A percentile compares a stretch with the other conserved stretches of the same genome.
Conservation (phyloP, 2,329 filamentous ascomycete species). For the Exophiala viscosa region DNA sequence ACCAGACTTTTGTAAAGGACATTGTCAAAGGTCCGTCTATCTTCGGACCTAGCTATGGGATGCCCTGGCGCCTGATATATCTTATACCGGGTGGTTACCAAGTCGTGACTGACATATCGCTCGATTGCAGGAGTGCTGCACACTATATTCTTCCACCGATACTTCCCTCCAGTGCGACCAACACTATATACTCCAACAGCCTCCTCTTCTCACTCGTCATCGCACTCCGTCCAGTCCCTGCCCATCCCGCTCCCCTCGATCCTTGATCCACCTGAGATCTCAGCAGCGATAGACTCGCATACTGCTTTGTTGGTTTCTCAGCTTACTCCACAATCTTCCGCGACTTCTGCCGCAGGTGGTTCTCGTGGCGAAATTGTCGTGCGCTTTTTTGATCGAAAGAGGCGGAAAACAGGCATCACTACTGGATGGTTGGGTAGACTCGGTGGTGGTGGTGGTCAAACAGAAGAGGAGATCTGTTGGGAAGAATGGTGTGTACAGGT, state of each 20-base stretch:
- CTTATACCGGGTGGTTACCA: not conserved
- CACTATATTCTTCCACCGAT: conserved; percentile 98
- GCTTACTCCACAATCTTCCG: conserved; percentile 57
- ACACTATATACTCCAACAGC: conserved; percentile 56
- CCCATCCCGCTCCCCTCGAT: conserved; percentile 87
- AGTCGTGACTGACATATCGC: conserved; percentile 14
- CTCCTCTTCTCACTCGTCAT: conserved; percentile 21
- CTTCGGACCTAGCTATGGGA: too few relatives aligned
- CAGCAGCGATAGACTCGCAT: conserved; percentile 88
- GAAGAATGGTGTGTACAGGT: conserved; percentile 93
- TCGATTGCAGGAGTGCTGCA: conserved; percentile 71
- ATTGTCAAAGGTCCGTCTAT: conserved; percentile 73
- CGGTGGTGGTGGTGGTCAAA: conserved; percentile 45
- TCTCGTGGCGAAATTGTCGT: conserved; percentile 76
- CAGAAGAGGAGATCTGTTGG: conserved; percentile 94
- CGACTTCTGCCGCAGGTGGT: conserved; percentile 49
- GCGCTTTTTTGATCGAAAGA: conserved; percentile 91
- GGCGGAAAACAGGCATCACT: conserved; percentile 72
- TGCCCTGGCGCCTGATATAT: not conserved
- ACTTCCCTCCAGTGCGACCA: conserved; percentile 82
- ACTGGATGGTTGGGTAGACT: conserved; percentile 46
- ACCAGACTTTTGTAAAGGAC: conserved; percentile 83
- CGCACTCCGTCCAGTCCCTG: conserved; percentile 23
- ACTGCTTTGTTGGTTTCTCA: conserved; percentile 75
- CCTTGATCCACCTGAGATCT: conserved; percentile 75